A percentile compares a stretch with the other conserved stretches of the same genome.
phyloP scores from a whole-genome alignment of 2,329 filamentous ascomycete genomes.

The Helicocarpus griseus region DNA sequence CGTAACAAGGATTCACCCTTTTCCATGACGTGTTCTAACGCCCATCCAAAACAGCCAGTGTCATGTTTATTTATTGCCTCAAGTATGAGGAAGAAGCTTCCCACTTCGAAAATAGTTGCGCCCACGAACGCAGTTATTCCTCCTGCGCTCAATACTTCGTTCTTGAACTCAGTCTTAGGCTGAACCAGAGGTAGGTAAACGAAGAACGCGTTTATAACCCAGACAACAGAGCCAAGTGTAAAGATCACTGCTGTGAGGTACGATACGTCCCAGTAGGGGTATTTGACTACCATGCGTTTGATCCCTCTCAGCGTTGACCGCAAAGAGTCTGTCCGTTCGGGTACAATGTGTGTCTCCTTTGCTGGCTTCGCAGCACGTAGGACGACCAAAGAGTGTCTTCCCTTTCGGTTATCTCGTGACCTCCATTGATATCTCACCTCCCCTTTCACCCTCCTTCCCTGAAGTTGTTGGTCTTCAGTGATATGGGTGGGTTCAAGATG shows the following conservation, averaged over 20 bases:
- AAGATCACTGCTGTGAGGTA: slow-evolving; percentile 47
- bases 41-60: slow-evolving; percentile 60
- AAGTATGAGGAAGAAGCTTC: slow-evolving; percentile 52
- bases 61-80: slow-evolving; percentile 61
- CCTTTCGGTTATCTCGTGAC: slow-evolving; percentile 40
- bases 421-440: slow-evolving; percentile 22
- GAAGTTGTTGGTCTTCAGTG: neutral
- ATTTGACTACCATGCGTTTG: slow-evolving; percentile 40
- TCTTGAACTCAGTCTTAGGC: slow-evolving; percentile 45
- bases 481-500: neutral
- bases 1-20: slow-evolving; percentile 12
- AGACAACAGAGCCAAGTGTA: slow-evolving; percentile 45
- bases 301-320: slow-evolving; percentile 30
- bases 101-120: slow-evolving; percentile 56
- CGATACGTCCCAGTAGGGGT: slow-evolving; percentile 48
- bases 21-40: slow-evolving; percentile 43
- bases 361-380: slow-evolving; percentile 14
- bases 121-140: slow-evolving; percentile 59
- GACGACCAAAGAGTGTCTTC: slow-evolving; percentile 32
- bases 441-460: slow-evolving; percentile 2
- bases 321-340: slow-evolving; percentile 24
- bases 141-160: slow-evolving; percentile 45
- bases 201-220: slow-evolving; percentile 55
- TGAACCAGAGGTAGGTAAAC: slow-evolving; percentile 49
- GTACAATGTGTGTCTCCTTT: slow-evolving; percentile 20